Percentiles rank a stretch among this genome's conserved stretches.
These are phyloP conservation scores for Myriosclerotinia curreyana DNA, from an alignment of 2,329 filamentous ascomycete genomes.

Conservation along the genomic window DNA sequence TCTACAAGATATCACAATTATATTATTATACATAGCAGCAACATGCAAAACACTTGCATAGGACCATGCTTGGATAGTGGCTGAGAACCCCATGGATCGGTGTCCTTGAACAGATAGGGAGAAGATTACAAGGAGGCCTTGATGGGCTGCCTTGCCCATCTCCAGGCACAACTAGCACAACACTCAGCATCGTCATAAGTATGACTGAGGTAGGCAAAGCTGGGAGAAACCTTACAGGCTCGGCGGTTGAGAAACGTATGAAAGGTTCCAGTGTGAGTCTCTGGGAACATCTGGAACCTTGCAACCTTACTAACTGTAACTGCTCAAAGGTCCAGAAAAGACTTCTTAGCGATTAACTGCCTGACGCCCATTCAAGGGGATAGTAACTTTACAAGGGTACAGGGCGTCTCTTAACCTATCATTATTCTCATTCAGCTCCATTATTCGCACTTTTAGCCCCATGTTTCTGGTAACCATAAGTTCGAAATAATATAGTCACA, in stretches of 20 bases:
- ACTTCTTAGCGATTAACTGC: background rate
- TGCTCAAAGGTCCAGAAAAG: background rate
- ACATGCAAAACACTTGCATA: slow-evolving; percentile 22
- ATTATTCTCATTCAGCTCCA: slow-evolving; percentile 6
- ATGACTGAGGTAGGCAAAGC: slow-evolving; percentile 21
- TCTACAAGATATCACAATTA: slow-evolving; percentile 15
- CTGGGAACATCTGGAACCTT: slow-evolving; percentile 15
- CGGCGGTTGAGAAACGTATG: background rate
- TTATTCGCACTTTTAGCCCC: slow-evolving; percentile 13
- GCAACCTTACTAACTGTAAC: slow-evolving; percentile 11
- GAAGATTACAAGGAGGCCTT: slow-evolving; percentile 4
- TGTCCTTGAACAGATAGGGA: slow-evolving; percentile 16
- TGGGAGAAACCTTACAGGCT: slow-evolving; percentile 14
- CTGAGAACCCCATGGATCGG: slow-evolving; percentile 19
- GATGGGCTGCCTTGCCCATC: background rate
- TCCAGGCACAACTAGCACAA: slow-evolving; percentile 8
- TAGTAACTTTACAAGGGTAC: background rate
- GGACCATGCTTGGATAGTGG: slow-evolving; percentile 19
- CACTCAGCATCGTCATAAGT: slow-evolving; percentile 16
- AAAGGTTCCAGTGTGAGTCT: slow-evolving; percentile 15
- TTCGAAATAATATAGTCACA: slow-evolving; percentile 15
- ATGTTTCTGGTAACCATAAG: slow-evolving; percentile 7
- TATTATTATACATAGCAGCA: slow-evolving; percentile 13
- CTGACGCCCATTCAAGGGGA: slow-evolving; percentile 1
- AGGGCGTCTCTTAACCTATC: slow-evolving; percentile 18